A percentile compares a stretch with the other conserved stretches of the same genome.
phyloP scores from a whole-genome alignment of 1,139 yeast species.

The Yueomyces sp. region DNA sequence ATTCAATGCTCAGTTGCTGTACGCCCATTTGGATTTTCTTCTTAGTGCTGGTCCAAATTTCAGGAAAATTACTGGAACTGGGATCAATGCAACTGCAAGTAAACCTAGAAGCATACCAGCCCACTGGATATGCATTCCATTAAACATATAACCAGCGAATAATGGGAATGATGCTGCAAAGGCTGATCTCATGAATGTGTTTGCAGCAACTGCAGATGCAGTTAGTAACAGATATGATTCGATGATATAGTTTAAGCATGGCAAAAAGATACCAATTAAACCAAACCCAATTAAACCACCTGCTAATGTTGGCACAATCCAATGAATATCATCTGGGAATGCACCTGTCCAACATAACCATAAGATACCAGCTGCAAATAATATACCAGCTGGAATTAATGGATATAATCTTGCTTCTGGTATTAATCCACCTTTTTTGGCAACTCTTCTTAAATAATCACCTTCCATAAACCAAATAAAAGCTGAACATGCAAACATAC shows the following conservation, averaged over 20 bases:
- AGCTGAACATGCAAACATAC: conserved; percentile 46
- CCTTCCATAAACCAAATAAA: conserved; percentile 28
- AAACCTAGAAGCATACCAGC: conserved; percentile 75
- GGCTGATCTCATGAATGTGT: conserved; percentile 58
- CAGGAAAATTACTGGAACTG: conserved; percentile 54
- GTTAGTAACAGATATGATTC: conserved; percentile 72
- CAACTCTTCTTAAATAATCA: conserved; percentile 29
- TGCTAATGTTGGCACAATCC: conserved; percentile 74
- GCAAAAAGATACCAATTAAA: conserved; percentile 60
- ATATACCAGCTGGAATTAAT: conserved; percentile 55
- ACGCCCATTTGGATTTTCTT: conserved; percentile 45
- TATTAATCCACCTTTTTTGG: conserved; percentile 40
- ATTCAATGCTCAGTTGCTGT: background rate
- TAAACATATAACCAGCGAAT: conserved; percentile 64
- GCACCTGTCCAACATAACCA: conserved; percentile 86
- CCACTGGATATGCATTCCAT: conserved; percentile 66
- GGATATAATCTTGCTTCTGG: conserved; percentile 77
- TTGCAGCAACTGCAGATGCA: conserved; percentile 85
- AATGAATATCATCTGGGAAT: conserved; percentile 54
- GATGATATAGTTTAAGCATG: conserved; percentile 72
- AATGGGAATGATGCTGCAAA: conserved; percentile 74
- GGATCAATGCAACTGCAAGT: conserved; percentile 47
- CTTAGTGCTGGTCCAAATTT: conserved; percentile 46
- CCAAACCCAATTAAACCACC: conserved; percentile 71
- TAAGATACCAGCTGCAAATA: conserved; percentile 68